Conservation (phyloP, 2,329 filamentous ascomycete genomes). For the Colletotrichum gigasporum region DNA sequence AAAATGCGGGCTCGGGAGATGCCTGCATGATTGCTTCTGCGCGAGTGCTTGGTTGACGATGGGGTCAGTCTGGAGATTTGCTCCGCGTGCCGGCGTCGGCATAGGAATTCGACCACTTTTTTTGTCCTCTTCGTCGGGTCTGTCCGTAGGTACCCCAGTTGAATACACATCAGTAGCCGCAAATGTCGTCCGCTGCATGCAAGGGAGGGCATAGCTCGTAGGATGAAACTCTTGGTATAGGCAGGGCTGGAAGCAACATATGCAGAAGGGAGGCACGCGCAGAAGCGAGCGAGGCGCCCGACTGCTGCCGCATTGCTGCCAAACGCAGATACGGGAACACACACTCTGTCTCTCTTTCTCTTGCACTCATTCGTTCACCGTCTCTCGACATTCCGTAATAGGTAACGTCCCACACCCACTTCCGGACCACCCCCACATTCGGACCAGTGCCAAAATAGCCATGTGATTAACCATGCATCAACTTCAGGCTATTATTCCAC, state of each 20-base stretch:
- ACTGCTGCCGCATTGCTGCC: neutral
- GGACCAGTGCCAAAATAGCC: neutral
- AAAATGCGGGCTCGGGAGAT: constrained; percentile 4
- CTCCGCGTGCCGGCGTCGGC: constrained; percentile 18
- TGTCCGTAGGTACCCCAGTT: too few species aligned
- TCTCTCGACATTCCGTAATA: too few species aligned
- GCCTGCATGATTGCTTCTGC: constrained; percentile 11
- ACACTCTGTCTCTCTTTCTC: too few species aligned
- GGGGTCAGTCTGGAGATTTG: constrained; percentile 16
- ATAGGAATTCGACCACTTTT: neutral
- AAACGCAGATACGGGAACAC: too few species aligned
- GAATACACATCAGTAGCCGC: neutral
- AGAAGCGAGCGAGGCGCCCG: neutral
- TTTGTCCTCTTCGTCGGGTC: neutral
- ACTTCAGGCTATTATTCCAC: too few species aligned
- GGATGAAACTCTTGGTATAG: constrained; percentile 7
- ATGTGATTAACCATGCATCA: too few species aligned
- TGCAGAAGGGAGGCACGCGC: neutral
- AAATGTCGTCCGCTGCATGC: neutral
- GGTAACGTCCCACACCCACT: too few species aligned
- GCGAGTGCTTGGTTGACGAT: constrained; percentile 2
- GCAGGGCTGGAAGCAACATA: neutral
- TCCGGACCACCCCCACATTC: neutral
- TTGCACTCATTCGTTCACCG: too few species aligned
- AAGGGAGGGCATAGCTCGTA: neutral